Base-by-base conservation (phyloP, 306 rosid species). In the Acmispon strigosus region DNA sequence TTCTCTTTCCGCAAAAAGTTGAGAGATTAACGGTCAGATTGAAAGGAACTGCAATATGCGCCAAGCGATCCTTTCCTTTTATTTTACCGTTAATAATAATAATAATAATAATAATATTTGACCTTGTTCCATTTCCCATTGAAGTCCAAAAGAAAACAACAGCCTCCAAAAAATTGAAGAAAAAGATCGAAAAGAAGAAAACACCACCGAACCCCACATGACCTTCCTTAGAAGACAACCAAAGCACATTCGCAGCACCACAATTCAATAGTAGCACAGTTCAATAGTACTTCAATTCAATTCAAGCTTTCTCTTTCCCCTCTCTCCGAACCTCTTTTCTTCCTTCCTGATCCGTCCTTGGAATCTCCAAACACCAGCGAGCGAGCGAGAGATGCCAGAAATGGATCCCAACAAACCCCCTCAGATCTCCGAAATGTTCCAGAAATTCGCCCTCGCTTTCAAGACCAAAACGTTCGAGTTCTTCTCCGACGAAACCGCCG, bases 381-480 rank as follows among this genome's bases (percentile, higher is more conserved):
- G 2, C 20, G 44, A 36, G 10, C 20, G 2, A 49, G 17, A 32
- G 5, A 88, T 87, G 97, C 72, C 78, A 0, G 91, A 94, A 78
- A 80, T 85, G 49, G 92, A 89, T 34, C 80, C 92, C 58, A 87
- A 78, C 45, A 89, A 82, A 80, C 84, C 92, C 37, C 99, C 99
- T 4, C 99, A 91, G 90, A 87, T 89, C 87, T 91, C 99, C 22
- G 95, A 89, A 55, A 94, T 94, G 99, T 86, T 94, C 60, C 92
- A 86, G 81, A 94, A 94, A 71, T 94, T 94, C 54, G 99, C 97
- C 62, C 84, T 87, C 54, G 99, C 99, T 75, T 91, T 94, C 86
- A 91, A 89, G 73, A 72, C 97, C 78, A 94, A 91, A 43, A 91
- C 99, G 44, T 83, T 83, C 76, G 99, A 94, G 17, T 91, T 94